Evolutionary conservation across 2,329 filamentous ascomycete genomes (phyloP), one percentile per base, ranked within the genome.

Genomic region (Alternaria arbusti): DNA sequence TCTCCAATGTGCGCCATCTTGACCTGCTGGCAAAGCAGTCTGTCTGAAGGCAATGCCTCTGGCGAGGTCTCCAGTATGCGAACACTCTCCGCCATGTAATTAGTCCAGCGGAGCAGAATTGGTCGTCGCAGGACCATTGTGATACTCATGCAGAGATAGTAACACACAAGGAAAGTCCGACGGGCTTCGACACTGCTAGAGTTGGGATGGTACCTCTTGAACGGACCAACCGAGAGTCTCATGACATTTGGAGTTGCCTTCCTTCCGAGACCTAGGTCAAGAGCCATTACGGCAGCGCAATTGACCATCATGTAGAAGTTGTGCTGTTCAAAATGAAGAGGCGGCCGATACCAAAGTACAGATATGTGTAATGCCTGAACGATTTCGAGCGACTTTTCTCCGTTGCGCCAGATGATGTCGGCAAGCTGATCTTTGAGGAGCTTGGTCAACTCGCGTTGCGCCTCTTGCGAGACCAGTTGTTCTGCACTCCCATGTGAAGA

Each of bases 231-330:
- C 2, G 74, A 75, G 4, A 81, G 64, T 61, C 77, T 79, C 71
- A 78, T 76, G 25, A 78, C 73, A 32, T 77, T 81, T n/a, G 70
- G 82, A 74, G 65, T 68, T 80, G 83, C 72, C 84, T 84, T 83
- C 66, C 87, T 86, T 15, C 90, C 91, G 7, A 97, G 86, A 0
- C 93, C 93, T 32, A 97, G 86, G 70, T 97, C 93, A 58, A 96
- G 89, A 25, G 90, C 91, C 89, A 97, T 92, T 70, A 93, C 87
- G 51, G 90, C 90, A 3, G 91, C 91, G 74, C 93, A 88, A 77
- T 97, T 92, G 49, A 93, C 89, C 68, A 96, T 86, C 81, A 95
- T 92, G 81, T 96, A 97, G 78, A 96, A 96, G 76, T 96, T 96
- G 74, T 95, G 88, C 80, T 96, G 91, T 73, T 96, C 92, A 63